Conservation (phyloP, 2,329 filamentous ascomycete species). For the Fusarium clavum region DNA sequence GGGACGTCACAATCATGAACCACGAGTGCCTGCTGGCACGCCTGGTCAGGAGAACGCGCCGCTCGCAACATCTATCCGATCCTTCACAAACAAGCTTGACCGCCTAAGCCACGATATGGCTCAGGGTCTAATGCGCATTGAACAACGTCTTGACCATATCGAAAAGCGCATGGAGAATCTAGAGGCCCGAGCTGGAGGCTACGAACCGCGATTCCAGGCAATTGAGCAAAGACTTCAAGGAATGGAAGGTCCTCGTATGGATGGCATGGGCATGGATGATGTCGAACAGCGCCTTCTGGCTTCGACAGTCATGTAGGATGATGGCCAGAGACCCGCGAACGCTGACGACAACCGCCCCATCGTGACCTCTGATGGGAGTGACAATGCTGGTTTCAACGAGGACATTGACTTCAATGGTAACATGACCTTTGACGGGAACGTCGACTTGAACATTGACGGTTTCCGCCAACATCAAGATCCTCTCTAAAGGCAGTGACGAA, state of each 20-base stretch:
- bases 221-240: conserved; percentile 57
- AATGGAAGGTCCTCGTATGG: conserved; percentile 58
- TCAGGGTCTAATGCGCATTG: conserved; percentile 64
- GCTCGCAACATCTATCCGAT: conserved; percentile 67
- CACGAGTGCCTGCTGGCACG: conserved; percentile 64
- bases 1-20: conserved; percentile 70
- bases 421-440: conserved; percentile 12
- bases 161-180: conserved; percentile 67
- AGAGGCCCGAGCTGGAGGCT: conserved; percentile 58
- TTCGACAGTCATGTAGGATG: conserved; percentile 57
- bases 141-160: conserved; percentile 62
- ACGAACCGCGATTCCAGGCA: conserved; percentile 59
- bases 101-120: conserved; percentile 67
- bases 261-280: conserved; percentile 59
- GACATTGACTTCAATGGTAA: not conserved
- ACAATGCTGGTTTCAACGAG: not conserved
- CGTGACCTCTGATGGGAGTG: conserved; percentile 12
- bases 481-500: not conserved
- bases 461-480: not conserved
- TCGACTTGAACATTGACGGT: not conserved
- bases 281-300: conserved; percentile 59
- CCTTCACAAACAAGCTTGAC: conserved; percentile 69
- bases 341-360: conserved; percentile 30
- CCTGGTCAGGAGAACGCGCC: conserved; percentile 69
- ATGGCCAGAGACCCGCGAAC: conserved; percentile 29